Evolutionary conservation across 208 protist genomes (phyloP).

Genomic region (Leishmania arabica): DNA sequence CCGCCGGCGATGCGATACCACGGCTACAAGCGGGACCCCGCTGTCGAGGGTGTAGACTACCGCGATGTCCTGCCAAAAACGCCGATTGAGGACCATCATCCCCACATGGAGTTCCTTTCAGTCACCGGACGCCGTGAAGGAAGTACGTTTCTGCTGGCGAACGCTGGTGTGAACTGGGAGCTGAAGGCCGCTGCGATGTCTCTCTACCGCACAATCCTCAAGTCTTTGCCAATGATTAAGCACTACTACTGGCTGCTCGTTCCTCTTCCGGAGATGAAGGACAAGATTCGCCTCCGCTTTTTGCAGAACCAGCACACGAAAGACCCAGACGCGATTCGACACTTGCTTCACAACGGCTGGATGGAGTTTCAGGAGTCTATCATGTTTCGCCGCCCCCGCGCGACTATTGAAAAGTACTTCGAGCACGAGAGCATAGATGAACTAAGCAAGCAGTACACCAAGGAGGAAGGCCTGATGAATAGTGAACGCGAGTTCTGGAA

Average conservation of each 20-base stretch:
- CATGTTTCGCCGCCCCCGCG: conserved; percentile 75
- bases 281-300: conserved; percentile 81
- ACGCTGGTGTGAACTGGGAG: conserved; percentile 77
- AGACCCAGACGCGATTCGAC: conserved; percentile 86
- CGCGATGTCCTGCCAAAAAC: conserved; percentile 58
- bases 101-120: conserved; percentile 69
- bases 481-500: conserved; percentile 86
- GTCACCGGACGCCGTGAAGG: conserved; percentile 84
- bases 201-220: conserved; percentile 84
- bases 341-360: conserved; percentile 89
- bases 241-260: conserved; percentile 88
- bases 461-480: conserved; percentile 79
- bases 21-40: conserved; percentile 68
- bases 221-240: conserved; percentile 83
- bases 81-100: conserved; percentile 82
- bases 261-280: conserved; percentile 83
- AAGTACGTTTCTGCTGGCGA: conserved; percentile 61
- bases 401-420: conserved; percentile 85
- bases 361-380: conserved; percentile 88
- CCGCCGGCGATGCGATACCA: conserved; percentile 83
- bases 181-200: conserved; percentile 69
- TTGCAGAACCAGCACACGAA: conserved; percentile 88
- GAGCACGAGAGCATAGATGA: conserved; percentile 75
- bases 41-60: conserved; percentile 57
- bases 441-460: conserved; percentile 66